phyloP scores from a whole-genome alignment of 192 early-diverging fungal genomes.

The Coemansia sp. region DNA sequence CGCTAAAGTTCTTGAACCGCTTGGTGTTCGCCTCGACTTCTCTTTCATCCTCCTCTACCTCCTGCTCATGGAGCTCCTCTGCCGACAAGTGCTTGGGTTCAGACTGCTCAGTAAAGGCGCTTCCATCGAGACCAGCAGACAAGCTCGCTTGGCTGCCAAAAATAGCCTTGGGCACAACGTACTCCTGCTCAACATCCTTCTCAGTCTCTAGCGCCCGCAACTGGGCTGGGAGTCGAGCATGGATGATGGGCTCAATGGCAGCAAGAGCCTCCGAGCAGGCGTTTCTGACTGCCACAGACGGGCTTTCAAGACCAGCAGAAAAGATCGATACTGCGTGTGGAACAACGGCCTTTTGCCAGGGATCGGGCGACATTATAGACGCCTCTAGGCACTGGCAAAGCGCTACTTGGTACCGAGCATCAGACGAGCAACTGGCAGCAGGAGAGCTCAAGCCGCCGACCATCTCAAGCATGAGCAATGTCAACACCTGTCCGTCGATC shows the following conservation, averaged over 20 bases:
- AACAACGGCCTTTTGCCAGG: slow-evolving; percentile 49
- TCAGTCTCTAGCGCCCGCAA: slow-evolving; percentile 44
- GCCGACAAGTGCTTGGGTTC: not conserved
- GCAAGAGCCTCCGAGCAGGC: slow-evolving; percentile 24
- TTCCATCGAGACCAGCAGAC: slow-evolving; percentile 18
- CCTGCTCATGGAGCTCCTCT: not conserved
- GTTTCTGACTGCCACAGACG: slow-evolving; percentile 22
- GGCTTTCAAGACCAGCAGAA: slow-evolving; percentile 28
- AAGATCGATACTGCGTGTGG: slow-evolving; percentile 45
- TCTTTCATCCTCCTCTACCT: slow-evolving; percentile 1
- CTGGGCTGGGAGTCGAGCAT: slow-evolving; percentile 50
- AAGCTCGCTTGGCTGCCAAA: slow-evolving; percentile 14
- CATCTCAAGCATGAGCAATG: slow-evolving; percentile 36
- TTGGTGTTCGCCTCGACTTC: slow-evolving; percentile 13
- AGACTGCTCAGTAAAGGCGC: not conserved
- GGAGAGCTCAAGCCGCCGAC: slow-evolving; percentile 28
- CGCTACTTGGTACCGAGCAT: slow-evolving; percentile 18
- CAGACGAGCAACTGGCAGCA: slow-evolving; percentile 32
- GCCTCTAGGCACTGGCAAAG: slow-evolving; percentile 41
- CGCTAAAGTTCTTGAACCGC: slow-evolving; percentile 26
- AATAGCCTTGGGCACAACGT: slow-evolving; percentile 17
- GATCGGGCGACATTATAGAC: slow-evolving; percentile 51
- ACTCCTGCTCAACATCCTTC: slow-evolving; percentile 18
- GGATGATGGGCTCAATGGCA: slow-evolving; percentile 42
- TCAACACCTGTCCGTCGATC: slow-evolving; percentile 42